Evolutionary conservation across 768 basidiomycete genomes (phyloP).

Genomic region (Lyophyllum atratum): DNA sequence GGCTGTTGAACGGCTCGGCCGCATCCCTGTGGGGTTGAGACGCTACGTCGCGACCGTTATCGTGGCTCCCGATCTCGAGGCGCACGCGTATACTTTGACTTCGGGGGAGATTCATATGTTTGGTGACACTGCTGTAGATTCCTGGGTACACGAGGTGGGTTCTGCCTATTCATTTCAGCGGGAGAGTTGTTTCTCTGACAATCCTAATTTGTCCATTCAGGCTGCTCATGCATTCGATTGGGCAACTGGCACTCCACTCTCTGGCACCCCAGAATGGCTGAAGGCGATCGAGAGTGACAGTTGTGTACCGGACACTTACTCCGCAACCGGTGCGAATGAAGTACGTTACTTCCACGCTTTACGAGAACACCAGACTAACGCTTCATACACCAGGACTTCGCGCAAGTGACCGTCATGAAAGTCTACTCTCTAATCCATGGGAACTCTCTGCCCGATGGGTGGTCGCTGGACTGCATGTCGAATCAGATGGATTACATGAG

Average conservation of each 20-base stretch:
- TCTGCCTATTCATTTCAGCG: not conserved
- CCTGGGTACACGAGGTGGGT: constrained; percentile 34
- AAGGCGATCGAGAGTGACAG: constrained; percentile 24
- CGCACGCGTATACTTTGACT: constrained; percentile 32
- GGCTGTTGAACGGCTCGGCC: constrained; percentile 25
- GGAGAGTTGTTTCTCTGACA: not conserved
- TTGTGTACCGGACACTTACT: constrained; percentile 33
- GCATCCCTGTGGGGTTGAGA: constrained; percentile 32
- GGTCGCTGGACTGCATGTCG: constrained; percentile 27
- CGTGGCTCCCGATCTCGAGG: constrained; percentile 17
- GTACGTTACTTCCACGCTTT: constrained; percentile 14
- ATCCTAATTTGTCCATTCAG: no score
- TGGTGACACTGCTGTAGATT: constrained; percentile 23
- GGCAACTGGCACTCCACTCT: constrained; percentile 18
- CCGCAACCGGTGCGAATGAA: constrained; percentile 26
- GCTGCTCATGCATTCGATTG: constrained; percentile 34
- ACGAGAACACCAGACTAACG: not conserved
- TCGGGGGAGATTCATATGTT: constrained; percentile 33
- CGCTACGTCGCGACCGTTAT: constrained; percentile 27
- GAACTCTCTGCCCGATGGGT: constrained; percentile 24
- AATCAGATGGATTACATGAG: constrained; percentile 28
- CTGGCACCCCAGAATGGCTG: constrained; percentile 21
- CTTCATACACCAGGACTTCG: constrained; percentile 25
- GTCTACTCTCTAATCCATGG: constrained; percentile 24
- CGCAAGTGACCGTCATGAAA: constrained; percentile 29